These are phyloP conservation scores for Discostella stelligeroides DNA, from an alignment of 108 stramenopile genomes.

Conservation along the genomic window DNA sequence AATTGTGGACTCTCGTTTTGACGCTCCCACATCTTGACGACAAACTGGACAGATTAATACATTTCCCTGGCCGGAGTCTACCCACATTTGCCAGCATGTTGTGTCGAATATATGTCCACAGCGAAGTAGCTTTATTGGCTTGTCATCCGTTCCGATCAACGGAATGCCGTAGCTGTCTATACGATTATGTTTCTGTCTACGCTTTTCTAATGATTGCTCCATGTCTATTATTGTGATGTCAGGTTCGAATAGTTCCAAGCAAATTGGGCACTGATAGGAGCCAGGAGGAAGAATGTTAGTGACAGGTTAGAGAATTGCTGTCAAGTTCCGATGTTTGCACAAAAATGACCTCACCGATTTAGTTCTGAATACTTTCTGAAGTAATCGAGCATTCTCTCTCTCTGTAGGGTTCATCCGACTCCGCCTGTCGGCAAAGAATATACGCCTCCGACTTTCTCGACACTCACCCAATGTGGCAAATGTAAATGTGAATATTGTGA, in stretches of 20 bases:
- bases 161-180: constrained; percentile 81
- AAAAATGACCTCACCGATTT: constrained; percentile 23
- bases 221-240: constrained; percentile 13
- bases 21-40: constrained; percentile 72
- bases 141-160: constrained; percentile 62
- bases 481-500: constrained; percentile 79
- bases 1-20: constrained; percentile 8
- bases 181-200: constrained; percentile 37
- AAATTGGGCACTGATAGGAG: constrained; percentile 70
- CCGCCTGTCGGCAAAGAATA: constrained; percentile 64
- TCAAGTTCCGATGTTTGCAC: constrained; percentile 2
- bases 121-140: constrained; percentile 75
- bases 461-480: constrained; percentile 90
- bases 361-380: constrained; percentile 72
- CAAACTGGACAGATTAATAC: constrained; percentile 84
- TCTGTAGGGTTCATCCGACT: constrained; percentile 68
- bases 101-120: constrained; percentile 91
- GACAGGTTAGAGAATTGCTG: background rate
- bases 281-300: background rate
- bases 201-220: background rate
- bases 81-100: constrained; percentile 84
- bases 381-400: constrained; percentile 66
- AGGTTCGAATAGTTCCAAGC: constrained; percentile 71
- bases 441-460: constrained; percentile 75
- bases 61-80: constrained; percentile 78